Evolutionary conservation across 192 early-diverging fungal genomes (phyloP), one percentile per base, ranked within the genome.

Genomic region (Rhizophagus clarus): DNA sequence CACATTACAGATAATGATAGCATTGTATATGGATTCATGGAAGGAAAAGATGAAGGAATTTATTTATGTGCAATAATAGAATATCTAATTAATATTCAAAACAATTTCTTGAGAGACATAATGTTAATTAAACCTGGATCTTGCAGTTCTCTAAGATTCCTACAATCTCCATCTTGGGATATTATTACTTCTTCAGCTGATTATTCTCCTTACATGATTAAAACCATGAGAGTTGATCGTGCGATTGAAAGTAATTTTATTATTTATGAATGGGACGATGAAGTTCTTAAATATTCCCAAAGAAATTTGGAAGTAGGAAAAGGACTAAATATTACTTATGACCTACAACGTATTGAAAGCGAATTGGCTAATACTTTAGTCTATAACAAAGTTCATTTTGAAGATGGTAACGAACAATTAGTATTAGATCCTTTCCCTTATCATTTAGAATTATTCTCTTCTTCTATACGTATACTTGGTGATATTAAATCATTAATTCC

Each of bases 361-460:
- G 62, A 77, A 69, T 76, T 81, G 24, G 80, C 71, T 20, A 11
- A 66, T 29, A 15, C 28, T 26, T n/a, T 81, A 15, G 74, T 81
- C 5, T 10, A 17, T 8, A 37, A 76, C 10, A 81, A 81, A 68
- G 24, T 31, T 42, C 26, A 76, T 42, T 40, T 81, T 34, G 80
- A 76, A 32, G 51, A 12, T 34, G 45, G 28, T 28, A 29, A 78
- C 17, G 17, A 42, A 40, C 42, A 32, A 28, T 47, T 78, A 28
- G 22, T 29, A 31, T 49, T 73, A 22, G 80, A 81, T 10, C 31
- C 72, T 17, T 75, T 81, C n/a, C 40, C 74, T 2, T 81, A 74
- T 31, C 74, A 77, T 34, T 28, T 81, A 61, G 80, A 81, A 63
- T 51, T 81, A 32, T 77, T 81, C 24, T 61, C 76, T 47, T 61